Conservation (phyloP, 2,329 filamentous ascomycete species). For the Fusarium irregulare region DNA sequence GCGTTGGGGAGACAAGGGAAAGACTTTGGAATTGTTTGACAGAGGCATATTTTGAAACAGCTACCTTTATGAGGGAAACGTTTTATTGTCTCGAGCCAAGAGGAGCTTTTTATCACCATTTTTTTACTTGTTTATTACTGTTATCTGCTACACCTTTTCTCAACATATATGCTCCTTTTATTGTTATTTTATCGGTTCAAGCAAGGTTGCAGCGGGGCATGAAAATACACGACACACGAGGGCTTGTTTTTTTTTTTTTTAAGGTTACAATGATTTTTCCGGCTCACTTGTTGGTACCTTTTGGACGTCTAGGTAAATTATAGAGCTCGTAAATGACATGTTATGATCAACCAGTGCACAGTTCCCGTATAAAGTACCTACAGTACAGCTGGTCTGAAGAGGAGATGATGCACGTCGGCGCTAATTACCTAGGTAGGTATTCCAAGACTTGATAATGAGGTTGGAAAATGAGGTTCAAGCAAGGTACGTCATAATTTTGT, state of each 20-base stretch:
- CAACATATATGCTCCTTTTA: conserved; percentile 35
- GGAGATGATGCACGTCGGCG: background rate
- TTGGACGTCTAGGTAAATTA: conserved; percentile 7
- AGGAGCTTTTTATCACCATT: conserved; percentile 10
- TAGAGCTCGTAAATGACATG: conserved; percentile 22
- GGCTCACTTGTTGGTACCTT: conserved; percentile 3
- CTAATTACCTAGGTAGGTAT: background rate
- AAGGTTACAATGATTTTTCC: conserved; percentile 9
- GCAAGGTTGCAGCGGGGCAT: conserved; percentile 40
- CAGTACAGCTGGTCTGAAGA: background rate
- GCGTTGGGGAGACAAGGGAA: conserved; percentile 47
- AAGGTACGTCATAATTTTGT: background rate
- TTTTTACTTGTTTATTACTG: conserved; percentile 6
- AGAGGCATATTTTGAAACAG: conserved; percentile 10
- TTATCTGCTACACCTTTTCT: conserved; percentile 5
- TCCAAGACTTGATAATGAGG: background rate
- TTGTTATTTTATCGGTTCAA: conserved; percentile 16
- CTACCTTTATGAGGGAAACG: conserved; percentile 3
- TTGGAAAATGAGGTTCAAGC: background rate
- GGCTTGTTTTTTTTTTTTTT: conserved; percentile 9
- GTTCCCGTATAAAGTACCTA: background rate
- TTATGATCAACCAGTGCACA: background rate
- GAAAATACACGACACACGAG: conserved; percentile 44
- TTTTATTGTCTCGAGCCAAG: conserved; percentile 18
- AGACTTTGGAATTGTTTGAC: conserved; percentile 30